Conservation (phyloP, 2,329 filamentous ascomycete species). For the Colletotrichum magnum region DNA sequence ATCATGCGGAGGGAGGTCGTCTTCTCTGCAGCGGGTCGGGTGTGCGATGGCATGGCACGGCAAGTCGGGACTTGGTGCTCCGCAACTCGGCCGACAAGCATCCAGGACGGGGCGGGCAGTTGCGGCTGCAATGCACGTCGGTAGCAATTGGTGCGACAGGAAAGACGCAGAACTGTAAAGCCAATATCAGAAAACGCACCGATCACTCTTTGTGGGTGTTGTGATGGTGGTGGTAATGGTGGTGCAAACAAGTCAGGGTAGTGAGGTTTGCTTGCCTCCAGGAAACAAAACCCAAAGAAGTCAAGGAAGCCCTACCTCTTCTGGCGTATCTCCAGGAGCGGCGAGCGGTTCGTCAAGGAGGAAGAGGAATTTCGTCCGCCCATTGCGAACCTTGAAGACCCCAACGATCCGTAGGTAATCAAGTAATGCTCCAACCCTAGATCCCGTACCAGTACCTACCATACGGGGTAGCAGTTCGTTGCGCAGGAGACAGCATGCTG, state of each 20-base stretch:
- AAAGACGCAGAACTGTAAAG: background rate
- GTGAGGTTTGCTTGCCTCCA: background rate
- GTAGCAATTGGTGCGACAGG: constrained; percentile 13
- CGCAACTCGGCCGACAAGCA: constrained; percentile 35
- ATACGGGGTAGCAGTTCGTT: constrained; percentile 14
- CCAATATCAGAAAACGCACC: background rate
- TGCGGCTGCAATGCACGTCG: constrained; percentile 16
- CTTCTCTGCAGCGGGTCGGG: background rate
- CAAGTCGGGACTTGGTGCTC: background rate
- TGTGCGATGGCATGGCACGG: background rate
- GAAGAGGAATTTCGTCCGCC: constrained; percentile 4
- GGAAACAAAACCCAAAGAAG: constrained; percentile 13
- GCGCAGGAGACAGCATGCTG: background rate
- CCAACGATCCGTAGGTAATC: background rate
- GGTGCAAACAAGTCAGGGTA: background rate
- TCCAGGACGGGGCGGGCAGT: background rate
- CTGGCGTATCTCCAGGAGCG: background rate
- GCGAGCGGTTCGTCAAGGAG: constrained; percentile 27
- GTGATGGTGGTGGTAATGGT: background rate
- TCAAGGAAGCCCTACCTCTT: constrained; percentile 9
- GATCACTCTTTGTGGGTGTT: background rate
- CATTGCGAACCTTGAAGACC: background rate
- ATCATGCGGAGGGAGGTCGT: background rate
- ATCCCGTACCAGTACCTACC: too few relatives aligned
- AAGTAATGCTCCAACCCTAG: background rate